Base-by-base conservation (phyloP, 257 asterid genomes). In the Petunia secreta region DNA sequence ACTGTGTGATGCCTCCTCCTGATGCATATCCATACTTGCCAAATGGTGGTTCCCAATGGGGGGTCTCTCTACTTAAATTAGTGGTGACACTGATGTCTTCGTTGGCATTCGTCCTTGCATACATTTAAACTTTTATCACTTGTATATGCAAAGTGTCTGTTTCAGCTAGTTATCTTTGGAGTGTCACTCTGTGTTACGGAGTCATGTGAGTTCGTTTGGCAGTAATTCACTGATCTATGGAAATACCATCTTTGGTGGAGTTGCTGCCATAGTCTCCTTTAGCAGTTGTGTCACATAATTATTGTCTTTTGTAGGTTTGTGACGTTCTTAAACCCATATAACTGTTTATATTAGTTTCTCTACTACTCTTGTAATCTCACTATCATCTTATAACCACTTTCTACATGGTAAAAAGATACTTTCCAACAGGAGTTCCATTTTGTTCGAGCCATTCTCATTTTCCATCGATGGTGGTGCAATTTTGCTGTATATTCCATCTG, bases 1-100 rank as follows among this genome's bases (percentile, higher is more conserved):
- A 92, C 80, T 94, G 98, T 79, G 97, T 92, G 52, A 92, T 94
- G 97, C 97, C 98, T 4, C 94, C 97, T 69, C 96, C 98, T 1
- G 92, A 92, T 71, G 83, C 87, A 15, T 94, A 94, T 83, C 98
- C 98, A 0, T 89, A 77, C 75, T 88, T 94, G 71, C 97, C 98
- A 60, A 94, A 92, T 63, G 81, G 87, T 76, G 68, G 95, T 86
- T 69, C 88, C 15, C 86, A 85, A 9, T 64, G 75, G 81, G 84
- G 54, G 10, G 37, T 81, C 84, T 78, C 97, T 76, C 76, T 88
- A 55, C 80, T 88, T 43, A 68, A 82, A 83, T 85, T 91, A 75
- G 38, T 81, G 57, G 58, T 88, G 81, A 58, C 91, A 76, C 83
- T 90, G 60, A 64, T 90, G 54, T 60, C 88, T 34, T 86, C 90